Percentiles rank a stretch among this genome's conserved stretches.
Evolutionary conservation across 2,329 filamentous ascomycete species (phyloP).

Genomic region (Sarocladium oryzae): DNA sequence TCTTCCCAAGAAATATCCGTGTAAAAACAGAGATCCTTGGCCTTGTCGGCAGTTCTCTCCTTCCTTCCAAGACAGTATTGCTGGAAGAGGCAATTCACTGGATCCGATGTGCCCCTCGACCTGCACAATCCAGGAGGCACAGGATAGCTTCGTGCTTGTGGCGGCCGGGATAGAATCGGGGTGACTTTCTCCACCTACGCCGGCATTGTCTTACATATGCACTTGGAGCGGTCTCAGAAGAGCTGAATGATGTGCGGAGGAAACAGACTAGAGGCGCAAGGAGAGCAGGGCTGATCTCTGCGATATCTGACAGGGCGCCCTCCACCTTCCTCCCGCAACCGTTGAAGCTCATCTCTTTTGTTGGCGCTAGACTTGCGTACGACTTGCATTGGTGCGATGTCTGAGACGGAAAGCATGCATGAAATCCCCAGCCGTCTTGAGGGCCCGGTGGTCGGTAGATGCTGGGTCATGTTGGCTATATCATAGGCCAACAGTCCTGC

Average conservation of each 20-base stretch:
- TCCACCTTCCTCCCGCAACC: neutral
- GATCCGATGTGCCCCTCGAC: too few relatives aligned
- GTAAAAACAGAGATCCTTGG: too few relatives aligned
- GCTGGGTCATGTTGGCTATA: neutral
- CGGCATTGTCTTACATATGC: neutral
- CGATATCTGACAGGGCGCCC: neutral
- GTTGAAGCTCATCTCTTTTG: slow-evolving; percentile 3
- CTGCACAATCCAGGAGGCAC: too few relatives aligned
- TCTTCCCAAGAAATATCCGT: too few relatives aligned
- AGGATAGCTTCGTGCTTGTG: too few relatives aligned
- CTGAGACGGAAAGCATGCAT: slow-evolving; percentile 5
- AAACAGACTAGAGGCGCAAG: neutral
- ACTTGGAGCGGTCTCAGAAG: neutral
- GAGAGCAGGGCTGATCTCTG: slow-evolving; percentile 2
- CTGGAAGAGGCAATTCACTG: too few relatives aligned
- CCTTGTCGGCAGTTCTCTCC: too few relatives aligned
- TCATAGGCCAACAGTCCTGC: neutral
- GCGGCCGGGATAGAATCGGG: too few relatives aligned
- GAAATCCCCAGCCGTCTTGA: neutral
- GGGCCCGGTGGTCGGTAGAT: neutral
- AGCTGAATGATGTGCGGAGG: neutral
- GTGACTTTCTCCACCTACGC: neutral
- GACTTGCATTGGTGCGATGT: slow-evolving; percentile 2
- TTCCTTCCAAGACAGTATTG: too few relatives aligned
- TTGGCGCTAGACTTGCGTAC: neutral